Percentiles rank a stretch among this genome's conserved stretches.
Conservation (phyloP, 306 rosid species). For the Senna siamea region DNA sequence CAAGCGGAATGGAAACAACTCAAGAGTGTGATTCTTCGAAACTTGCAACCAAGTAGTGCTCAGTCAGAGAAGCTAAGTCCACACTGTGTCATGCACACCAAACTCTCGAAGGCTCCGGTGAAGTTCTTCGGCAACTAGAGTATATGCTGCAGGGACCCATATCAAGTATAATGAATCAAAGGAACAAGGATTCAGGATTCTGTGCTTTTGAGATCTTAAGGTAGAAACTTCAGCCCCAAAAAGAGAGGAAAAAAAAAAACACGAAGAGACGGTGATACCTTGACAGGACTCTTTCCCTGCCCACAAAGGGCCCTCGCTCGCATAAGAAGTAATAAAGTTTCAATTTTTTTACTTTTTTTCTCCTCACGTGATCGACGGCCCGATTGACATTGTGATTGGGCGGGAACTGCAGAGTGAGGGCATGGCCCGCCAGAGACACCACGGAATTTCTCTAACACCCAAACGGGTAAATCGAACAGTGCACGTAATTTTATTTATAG, state of each 20-base stretch:
- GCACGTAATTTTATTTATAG: too few species aligned
- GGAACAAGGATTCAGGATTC: conserved; percentile 31
- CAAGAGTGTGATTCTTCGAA: conserved; percentile 28
- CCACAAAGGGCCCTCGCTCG: background rate
- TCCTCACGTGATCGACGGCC: conserved; percentile 11
- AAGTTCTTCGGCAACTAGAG: conserved; percentile 11
- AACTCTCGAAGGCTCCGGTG: background rate
- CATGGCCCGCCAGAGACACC: background rate
- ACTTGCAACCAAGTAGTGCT: conserved; percentile 26
- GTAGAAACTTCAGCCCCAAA: conserved; percentile 19
- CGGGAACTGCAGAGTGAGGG: conserved; percentile 18
- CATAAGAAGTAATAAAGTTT: background rate
- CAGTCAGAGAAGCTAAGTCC: background rate
- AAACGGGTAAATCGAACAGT: background rate
- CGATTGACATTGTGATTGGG: background rate
- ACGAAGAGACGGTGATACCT: background rate
- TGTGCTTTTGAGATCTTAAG: conserved; percentile 43
- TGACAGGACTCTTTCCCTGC: background rate
- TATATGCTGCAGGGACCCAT: conserved; percentile 5
- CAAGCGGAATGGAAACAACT: conserved; percentile 31
- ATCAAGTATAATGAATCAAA: background rate
- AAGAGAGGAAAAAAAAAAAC: background rate
- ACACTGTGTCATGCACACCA: background rate
- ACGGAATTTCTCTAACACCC: background rate
- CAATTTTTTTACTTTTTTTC: background rate